Percentiles rank a stretch among this genome's conserved stretches.
Evolutionary conservation across 202 grass and related monocot species (phyloP).

Genomic region (Schoenoplectus tabernaemontani): DNA sequence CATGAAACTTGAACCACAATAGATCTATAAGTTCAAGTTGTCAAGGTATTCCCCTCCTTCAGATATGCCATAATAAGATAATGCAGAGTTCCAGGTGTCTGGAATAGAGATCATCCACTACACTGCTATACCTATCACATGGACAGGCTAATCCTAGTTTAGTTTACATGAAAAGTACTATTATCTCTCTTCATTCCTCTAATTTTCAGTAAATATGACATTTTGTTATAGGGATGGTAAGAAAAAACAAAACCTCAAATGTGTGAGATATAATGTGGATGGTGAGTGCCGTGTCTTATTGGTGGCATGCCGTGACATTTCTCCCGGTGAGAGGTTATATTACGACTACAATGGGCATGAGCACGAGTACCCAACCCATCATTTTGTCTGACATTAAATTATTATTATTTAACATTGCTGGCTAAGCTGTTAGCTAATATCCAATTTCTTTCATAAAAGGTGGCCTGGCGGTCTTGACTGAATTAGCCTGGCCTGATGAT

Average conservation of each 20-base stretch:
- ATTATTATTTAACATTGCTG: slow-evolving; percentile 9
- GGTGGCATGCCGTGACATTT: slow-evolving; percentile 78
- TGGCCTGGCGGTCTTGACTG: background rate
- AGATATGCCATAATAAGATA: background rate
- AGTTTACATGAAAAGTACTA: background rate
- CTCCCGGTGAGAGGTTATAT: slow-evolving; percentile 71
- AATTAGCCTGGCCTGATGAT: background rate
- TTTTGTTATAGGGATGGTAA: slow-evolving; percentile 67
- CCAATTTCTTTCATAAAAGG: slow-evolving; percentile 6
- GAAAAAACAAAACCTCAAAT: slow-evolving; percentile 90
- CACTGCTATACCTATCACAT: background rate
- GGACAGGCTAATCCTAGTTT: background rate
- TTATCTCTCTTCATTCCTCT: background rate
- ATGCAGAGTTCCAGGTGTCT: background rate
- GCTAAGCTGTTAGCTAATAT: background rate
- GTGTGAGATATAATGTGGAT: slow-evolving; percentile 72
- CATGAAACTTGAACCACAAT: too few relatives aligned
- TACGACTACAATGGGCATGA: slow-evolving; percentile 91
- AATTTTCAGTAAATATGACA: slow-evolving; percentile 9
- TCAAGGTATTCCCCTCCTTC: too few relatives aligned
- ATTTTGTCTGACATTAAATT: slow-evolving; percentile 55
- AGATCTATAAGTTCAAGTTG: too few relatives aligned
- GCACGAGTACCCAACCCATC: slow-evolving; percentile 71
- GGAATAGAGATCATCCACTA: background rate
- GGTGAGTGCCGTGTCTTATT: slow-evolving; percentile 76